Conservation (phyloP, 169 alveolate genomes). For the Miamiensis avidus region DNA sequence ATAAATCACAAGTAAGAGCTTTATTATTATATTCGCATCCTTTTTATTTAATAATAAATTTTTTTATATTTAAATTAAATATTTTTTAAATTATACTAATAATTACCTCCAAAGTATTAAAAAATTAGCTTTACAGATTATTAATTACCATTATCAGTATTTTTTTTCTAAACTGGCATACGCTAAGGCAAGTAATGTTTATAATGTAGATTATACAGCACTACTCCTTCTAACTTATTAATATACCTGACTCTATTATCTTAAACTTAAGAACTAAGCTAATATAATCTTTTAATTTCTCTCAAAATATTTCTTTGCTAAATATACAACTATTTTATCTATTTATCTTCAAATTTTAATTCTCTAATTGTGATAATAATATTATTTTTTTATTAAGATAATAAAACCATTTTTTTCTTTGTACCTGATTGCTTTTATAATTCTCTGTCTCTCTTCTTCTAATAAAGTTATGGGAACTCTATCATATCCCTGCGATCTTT, state of each 20-base stretch:
- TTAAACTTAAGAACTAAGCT: not conserved
- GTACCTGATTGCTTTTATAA: not conserved
- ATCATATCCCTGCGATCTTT: not conserved
- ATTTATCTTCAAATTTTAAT: not conserved
- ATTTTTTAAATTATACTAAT: no score
- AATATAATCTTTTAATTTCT: not conserved
- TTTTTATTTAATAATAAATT: no score
- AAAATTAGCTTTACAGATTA: not conserved
- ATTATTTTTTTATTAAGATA: no score
- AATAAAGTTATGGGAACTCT: not conserved
- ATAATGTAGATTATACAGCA: not conserved
- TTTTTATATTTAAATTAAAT: no score
- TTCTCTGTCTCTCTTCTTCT: not conserved
- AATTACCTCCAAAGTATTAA: not conserved
- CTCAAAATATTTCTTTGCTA: not conserved
- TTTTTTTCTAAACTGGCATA: not conserved
- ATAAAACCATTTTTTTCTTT: no score
- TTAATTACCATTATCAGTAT: not conserved
- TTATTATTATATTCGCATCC: not conserved
- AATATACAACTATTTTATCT: no score
- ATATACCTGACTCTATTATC: not conserved
- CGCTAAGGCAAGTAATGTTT: not conserved
- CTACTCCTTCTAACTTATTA: not conserved
- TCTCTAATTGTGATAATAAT: not conserved
- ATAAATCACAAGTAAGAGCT: not conserved